These are phyloP conservation scores for Penicillium hordei DNA, from an alignment of 2,329 filamentous ascomycete species.

Conservation along the genomic window DNA sequence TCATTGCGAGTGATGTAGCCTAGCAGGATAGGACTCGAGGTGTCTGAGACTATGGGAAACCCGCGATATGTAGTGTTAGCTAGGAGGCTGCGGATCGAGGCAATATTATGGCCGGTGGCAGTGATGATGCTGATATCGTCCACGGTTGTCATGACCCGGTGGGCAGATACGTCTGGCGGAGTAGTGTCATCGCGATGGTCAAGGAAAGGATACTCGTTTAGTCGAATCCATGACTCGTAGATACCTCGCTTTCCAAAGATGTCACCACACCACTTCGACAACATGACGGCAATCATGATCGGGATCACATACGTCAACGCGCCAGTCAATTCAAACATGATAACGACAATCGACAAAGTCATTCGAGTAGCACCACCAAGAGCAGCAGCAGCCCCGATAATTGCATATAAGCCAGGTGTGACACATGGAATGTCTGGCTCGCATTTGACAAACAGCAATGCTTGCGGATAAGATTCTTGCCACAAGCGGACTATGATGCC, in stretches of 20 bases:
- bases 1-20: slow-evolving; percentile 95
- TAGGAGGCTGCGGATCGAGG: slow-evolving; percentile 69
- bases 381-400: slow-evolving; percentile 92
- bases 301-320: slow-evolving; percentile 94
- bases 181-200: slow-evolving; percentile 80
- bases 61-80: slow-evolving; percentile 76
- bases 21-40: slow-evolving; percentile 73
- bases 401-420: slow-evolving; percentile 92
- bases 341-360: slow-evolving; percentile 97
- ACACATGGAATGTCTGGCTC: slow-evolving; percentile 84
- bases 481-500: slow-evolving; percentile 88
- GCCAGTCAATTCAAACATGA: slow-evolving; percentile 98
- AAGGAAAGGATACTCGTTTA: slow-evolving; percentile 93
- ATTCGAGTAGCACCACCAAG: slow-evolving; percentile 91
- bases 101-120: slow-evolving; percentile 83
- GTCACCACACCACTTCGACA: slow-evolving; percentile 97
- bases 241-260: slow-evolving; percentile 90
- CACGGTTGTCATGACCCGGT: slow-evolving; percentile 86
- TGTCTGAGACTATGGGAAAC: slow-evolving; percentile 83
- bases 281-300: slow-evolving; percentile 98
- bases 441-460: slow-evolving; percentile 76
- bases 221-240: slow-evolving; percentile 96
- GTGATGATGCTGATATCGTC: slow-evolving; percentile 88
- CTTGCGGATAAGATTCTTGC: slow-evolving; percentile 74
- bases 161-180: slow-evolving; percentile 81